phyloP scores from a whole-genome alignment of 495 filamentous ascomycete genomes.

The Aspergillus funiculosus region DNA sequence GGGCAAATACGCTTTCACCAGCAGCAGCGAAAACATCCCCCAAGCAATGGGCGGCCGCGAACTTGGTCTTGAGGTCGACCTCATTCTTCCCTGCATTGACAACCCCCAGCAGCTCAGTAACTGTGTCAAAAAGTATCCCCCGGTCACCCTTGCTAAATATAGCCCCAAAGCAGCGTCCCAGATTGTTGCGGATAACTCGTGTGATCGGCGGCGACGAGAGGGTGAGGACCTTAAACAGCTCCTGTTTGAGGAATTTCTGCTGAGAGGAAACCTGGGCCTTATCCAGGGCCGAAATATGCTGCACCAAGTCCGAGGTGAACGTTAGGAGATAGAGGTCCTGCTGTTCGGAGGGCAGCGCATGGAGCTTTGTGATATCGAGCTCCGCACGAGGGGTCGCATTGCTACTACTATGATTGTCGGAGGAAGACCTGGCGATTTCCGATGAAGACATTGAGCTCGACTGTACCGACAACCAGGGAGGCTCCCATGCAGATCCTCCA shows the following conservation, averaged over 20 bases:
- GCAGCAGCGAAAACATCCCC: conserved; percentile 84
- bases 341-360: conserved; percentile 87
- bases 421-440: conserved; percentile 25
- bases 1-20: conserved; percentile 86
- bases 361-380: conserved; percentile 82
- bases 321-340: conserved; percentile 90
- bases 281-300: conserved; percentile 68
- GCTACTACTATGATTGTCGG: conserved; percentile 19
- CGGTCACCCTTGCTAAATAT: conserved; percentile 85
- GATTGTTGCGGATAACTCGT: conserved; percentile 81
- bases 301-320: conserved; percentile 77
- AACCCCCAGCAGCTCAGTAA: conserved; percentile 78
- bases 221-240: conserved; percentile 84
- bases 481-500: conserved; percentile 23
- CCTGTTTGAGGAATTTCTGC: conserved; percentile 82
- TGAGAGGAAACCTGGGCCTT: conserved; percentile 75
- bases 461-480: conserved; percentile 15
- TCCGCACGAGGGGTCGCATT: conserved; percentile 44
- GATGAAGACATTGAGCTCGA: conserved; percentile 38
- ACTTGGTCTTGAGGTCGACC: conserved; percentile 66
- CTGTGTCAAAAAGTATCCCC: conserved; percentile 86
- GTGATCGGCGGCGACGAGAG: conserved; percentile 79
- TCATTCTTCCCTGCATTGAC: conserved; percentile 74
- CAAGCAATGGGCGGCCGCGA: conserved; percentile 84
- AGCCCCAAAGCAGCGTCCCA: conserved; percentile 75